Percentiles rank a stretch among this genome's conserved stretches.
phyloP scores from a whole-genome alignment of 306 rosid species.

The Inga laurina region DNA sequence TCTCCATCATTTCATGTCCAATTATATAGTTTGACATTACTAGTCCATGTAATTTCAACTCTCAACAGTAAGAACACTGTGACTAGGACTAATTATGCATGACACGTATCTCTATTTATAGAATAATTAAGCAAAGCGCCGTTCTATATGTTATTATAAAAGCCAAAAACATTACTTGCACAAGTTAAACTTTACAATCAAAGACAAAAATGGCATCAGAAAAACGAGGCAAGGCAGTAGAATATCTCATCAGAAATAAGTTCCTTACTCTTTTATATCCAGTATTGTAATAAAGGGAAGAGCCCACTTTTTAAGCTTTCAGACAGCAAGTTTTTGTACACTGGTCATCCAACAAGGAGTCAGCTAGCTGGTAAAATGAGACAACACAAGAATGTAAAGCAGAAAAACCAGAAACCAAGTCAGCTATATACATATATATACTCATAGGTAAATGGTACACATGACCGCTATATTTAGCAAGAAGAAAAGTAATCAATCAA shows the following conservation, averaged over 20 bases:
- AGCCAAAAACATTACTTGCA: neutral
- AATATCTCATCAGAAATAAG: neutral
- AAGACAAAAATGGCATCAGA: constrained; percentile 3
- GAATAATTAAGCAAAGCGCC: neutral
- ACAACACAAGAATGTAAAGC: constrained; percentile 28
- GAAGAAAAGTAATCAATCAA: neutral
- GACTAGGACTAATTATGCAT: constrained; percentile 16
- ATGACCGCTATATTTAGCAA: neutral
- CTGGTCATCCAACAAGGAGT: constrained; percentile 27
- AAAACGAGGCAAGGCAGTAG: constrained; percentile 17
- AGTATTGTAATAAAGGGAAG: neutral
- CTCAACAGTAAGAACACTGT: constrained; percentile 15
- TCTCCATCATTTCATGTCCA: constrained; percentile 9
- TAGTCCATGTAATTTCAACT: neutral
- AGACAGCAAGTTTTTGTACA: constrained; percentile 27
- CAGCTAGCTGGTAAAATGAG: constrained; percentile 30
- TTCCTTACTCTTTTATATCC: neutral
- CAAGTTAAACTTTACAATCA: neutral
- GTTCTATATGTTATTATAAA: neutral
- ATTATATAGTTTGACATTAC: neutral
- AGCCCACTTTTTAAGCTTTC: neutral
- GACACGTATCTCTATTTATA: neutral
- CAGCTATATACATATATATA: constrained; percentile 6
- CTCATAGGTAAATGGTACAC: constrained; percentile 16
- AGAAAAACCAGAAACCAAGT: neutral